phyloP scores from a whole-genome alignment of 1,284 basidiomycete species.

The Schizopora paradoxa region DNA sequence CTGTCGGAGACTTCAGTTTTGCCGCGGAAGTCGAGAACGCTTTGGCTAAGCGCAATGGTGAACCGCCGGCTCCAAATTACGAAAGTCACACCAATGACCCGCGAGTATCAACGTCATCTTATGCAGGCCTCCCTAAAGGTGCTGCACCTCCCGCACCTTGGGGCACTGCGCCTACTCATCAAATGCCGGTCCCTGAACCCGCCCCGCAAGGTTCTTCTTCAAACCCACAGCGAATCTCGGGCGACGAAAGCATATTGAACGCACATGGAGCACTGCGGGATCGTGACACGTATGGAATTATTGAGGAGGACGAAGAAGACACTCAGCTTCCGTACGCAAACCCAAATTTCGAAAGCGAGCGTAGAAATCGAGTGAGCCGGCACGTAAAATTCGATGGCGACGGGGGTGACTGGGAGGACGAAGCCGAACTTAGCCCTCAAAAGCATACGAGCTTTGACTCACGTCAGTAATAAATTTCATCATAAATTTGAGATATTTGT shows the following conservation, averaged over 20 bases:
- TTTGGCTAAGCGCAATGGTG: too few relatives aligned
- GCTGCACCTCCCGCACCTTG: conserved; percentile 15
- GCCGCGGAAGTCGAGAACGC: conserved; percentile 19
- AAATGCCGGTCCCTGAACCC: not conserved
- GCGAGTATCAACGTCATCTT: too few relatives aligned
- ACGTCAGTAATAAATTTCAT: too few relatives aligned
- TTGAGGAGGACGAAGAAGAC: conserved; percentile 9
- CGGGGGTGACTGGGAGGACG: not conserved
- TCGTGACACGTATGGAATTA: too few relatives aligned
- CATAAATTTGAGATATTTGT: too few relatives aligned
- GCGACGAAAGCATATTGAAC: not conserved
- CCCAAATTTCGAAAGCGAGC: not conserved
- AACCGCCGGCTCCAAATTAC: conserved; percentile 14
- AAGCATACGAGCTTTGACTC: too few relatives aligned
- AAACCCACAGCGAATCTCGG: not conserved
- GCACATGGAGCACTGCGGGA: not conserved
- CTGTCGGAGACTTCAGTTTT: conserved; percentile 10
- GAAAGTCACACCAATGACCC: too few relatives aligned
- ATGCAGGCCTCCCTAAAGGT: conserved; percentile 13
- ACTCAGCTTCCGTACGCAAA: conserved; percentile 16
- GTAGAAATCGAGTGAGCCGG: conserved; percentile 1
- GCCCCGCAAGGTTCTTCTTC: not conserved
- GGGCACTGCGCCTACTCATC: conserved; percentile 1
- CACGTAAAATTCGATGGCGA: conserved; percentile 5
- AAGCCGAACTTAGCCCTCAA: too few relatives aligned